Evolutionary conservation across 2,329 filamentous ascomycete species (phyloP).

Genomic region (Colletotrichum orchidophilum): DNA sequence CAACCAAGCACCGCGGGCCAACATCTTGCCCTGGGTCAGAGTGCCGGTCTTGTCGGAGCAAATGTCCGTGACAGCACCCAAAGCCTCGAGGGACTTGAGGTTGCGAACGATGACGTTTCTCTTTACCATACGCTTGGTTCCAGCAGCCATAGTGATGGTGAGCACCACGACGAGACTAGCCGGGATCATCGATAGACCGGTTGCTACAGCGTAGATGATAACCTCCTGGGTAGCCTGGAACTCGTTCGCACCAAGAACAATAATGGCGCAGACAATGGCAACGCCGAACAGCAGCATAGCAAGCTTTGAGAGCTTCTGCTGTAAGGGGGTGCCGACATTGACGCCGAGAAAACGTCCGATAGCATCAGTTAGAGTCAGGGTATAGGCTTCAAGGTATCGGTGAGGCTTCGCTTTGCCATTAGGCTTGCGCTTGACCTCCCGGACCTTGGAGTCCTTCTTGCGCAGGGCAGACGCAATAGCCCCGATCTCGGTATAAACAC

Average conservation of each 20-base stretch:
- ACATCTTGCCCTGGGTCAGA: conserved; percentile 71
- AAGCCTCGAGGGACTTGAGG: conserved; percentile 63
- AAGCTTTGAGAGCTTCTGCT: conserved; percentile 73
- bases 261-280: conserved; percentile 74
- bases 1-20: conserved; percentile 68
- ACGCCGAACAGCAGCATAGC: conserved; percentile 73
- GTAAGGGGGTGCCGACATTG: conserved; percentile 74
- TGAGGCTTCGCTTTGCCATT: conserved; percentile 62
- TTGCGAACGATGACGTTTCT: conserved; percentile 63
- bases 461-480: conserved; percentile 63
- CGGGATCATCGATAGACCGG: conserved; percentile 60
- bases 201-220: conserved; percentile 63
- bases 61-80: conserved; percentile 59
- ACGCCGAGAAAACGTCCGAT: conserved; percentile 73
- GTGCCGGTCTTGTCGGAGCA: conserved; percentile 69
- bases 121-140: conserved; percentile 62
- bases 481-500: conserved; percentile 70
- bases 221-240: conserved; percentile 66
- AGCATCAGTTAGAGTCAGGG: conserved; percentile 63
- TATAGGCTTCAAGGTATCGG: conserved; percentile 58
- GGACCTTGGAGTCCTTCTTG: conserved; percentile 61
- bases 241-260: conserved; percentile 72
- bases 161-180: conserved; percentile 61
- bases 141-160: conserved; percentile 68
- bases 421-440: conserved; percentile 60